Evolutionary conservation across 202 grass and related monocot genomes (phyloP).

Genomic region (Schoenoplectus triqueter): DNA sequence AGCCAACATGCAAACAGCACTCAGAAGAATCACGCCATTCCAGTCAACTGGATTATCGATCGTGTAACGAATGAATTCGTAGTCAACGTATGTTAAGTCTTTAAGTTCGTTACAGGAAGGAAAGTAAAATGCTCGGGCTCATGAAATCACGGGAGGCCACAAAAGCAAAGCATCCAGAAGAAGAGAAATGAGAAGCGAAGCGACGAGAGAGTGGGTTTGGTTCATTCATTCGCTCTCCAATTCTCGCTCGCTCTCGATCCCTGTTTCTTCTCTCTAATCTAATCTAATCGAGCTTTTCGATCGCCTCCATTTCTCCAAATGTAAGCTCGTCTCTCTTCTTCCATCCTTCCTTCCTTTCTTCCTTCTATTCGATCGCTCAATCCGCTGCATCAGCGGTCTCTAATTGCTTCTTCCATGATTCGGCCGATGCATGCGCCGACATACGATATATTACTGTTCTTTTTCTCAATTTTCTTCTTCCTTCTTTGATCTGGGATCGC

Average conservation of each 20-base stretch:
- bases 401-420: background rate
- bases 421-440: slow-evolving; percentile 21
- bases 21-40: background rate
- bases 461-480: background rate
- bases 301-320: slow-evolving; percentile 38
- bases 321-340: slow-evolving; percentile 39
- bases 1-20: slow-evolving; percentile 36
- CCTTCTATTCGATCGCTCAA: background rate
- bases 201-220: slow-evolving; percentile 47
- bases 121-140: too few species aligned
- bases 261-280: background rate
- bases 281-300: background rate
- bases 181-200: background rate
- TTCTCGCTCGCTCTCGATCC: slow-evolving; percentile 37
- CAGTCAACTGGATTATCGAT: background rate
- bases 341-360: background rate
- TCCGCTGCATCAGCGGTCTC: background rate
- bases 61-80: too few species aligned
- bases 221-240: slow-evolving; percentile 29
- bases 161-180: slow-evolving; percentile 26
- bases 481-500: slow-evolving; percentile 32
- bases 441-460: background rate
- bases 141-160: background rate
- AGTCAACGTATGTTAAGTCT: too few species aligned
- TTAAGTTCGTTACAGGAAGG: background rate